Evolutionary conservation across 352 stramenopile species (phyloP), one percentile per base, ranked within the genome.

Genomic region (Peronosclerospora sorghi): DNA sequence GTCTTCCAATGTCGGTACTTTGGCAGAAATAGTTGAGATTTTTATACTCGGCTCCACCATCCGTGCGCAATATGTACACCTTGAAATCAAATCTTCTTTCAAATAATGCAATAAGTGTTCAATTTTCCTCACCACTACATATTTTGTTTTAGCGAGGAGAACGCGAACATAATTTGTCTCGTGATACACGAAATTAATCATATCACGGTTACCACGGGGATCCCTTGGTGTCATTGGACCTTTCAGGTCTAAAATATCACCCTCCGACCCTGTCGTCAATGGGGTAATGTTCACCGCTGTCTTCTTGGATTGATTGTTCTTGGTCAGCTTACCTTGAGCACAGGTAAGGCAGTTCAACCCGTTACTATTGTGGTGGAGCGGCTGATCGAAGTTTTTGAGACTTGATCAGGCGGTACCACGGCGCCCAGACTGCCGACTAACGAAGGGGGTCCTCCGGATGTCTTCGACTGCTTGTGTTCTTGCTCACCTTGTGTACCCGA

Each of bases 11-110:
- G 1, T 51, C 55, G 0, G 42, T 56, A 2, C 28, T 2, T 5
- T 54, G 41, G 20, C 63, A 68, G 14, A 67, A 68, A 0, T 68
- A 28, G 6, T 69, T 48, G 0, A 59, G 36, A 26, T 56, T 60
- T 8, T 19, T 0, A 24, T 62, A 69, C 40, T 73, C 51, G 0
- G 45, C 55, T 26, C 21, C 21, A 3, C 21, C 21, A 26, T 26
- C 21, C 6, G 0, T 53, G 55, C 40, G 9, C 4, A 60, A 9
- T 1, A 52, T 41, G 10, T 56, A 35, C 2, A 56, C 37, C 0
- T 13, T 17, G 19, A 27, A 60, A 6, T 48, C 19, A 4, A 52
- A 52, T 0, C 12, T 0, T 13, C 41, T 32, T 61, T 32, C 4
- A 56, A 56, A 6, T 37, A 51, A 0, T 26, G n/a, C 0, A 56